phyloP scores from a whole-genome alignment of 2,329 filamentous ascomycete genomes.

The Alternaria ventricosa region DNA sequence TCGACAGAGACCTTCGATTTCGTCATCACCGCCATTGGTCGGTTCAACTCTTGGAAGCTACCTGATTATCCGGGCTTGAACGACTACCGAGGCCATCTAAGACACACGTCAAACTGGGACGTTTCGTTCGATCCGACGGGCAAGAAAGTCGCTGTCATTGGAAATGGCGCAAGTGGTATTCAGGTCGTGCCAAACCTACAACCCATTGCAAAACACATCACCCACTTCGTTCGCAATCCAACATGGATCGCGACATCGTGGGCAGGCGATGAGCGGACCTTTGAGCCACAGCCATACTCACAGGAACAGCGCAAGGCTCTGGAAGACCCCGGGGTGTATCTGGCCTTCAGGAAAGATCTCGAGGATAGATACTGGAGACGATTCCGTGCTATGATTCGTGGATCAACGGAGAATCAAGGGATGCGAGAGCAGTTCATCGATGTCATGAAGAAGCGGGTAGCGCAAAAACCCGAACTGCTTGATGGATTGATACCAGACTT shows the following conservation, averaged over 20 bases:
- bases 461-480: conserved; percentile 50
- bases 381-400: conserved; percentile 49
- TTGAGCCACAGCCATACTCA: conserved; percentile 52
- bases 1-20: conserved; percentile 34
- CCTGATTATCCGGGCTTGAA: conserved; percentile 40
- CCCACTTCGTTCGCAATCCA: conserved; percentile 65
- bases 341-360: conserved; percentile 53
- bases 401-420: conserved; percentile 43
- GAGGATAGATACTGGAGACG: conserved; percentile 66
- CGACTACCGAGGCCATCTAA: conserved; percentile 35
- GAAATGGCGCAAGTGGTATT: conserved; percentile 69
- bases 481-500: conserved; percentile 53
- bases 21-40: conserved; percentile 47
- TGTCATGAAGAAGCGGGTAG: conserved; percentile 48
- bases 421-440: conserved; percentile 41
- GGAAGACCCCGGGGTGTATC: conserved; percentile 66
- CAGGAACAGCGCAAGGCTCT: conserved; percentile 64
- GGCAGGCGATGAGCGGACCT: conserved; percentile 53
- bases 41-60: conserved; percentile 43
- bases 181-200: conserved; percentile 68
- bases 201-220: conserved; percentile 56
- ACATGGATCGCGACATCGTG: conserved; percentile 64
- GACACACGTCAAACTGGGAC: conserved; percentile 44
- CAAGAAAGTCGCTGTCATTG: conserved; percentile 68
- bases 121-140: conserved; percentile 57